A percentile compares a stretch with the other conserved stretches of the same genome.
phyloP scores from a whole-genome alignment of 768 basidiomycete species.

The Coprinopsis sp. region DNA sequence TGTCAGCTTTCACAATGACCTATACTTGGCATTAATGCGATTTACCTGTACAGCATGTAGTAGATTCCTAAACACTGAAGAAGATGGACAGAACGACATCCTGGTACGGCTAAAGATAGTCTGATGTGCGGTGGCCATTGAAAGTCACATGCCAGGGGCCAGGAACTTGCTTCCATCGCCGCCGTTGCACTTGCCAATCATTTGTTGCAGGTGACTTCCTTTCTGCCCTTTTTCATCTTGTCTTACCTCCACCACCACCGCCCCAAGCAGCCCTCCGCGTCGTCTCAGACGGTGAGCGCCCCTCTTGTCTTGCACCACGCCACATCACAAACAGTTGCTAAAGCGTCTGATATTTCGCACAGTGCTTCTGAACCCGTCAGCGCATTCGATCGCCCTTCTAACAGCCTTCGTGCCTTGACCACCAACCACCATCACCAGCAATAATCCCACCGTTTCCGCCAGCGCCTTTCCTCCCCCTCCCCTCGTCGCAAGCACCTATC shows the following conservation, averaged over 20 bases:
- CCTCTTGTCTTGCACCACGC: background rate
- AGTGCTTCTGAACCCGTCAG: constrained; percentile 2
- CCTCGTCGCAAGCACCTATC: too few species aligned
- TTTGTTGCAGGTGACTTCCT: too few species aligned
- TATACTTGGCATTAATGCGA: too few species aligned
- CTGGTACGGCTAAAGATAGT: constrained; percentile 2
- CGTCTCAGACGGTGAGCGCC: constrained; percentile 6
- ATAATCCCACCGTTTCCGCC: constrained; percentile 2
- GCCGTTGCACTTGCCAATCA: background rate
- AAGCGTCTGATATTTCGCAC: background rate
- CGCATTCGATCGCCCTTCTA: constrained; percentile 3
- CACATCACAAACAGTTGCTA: constrained; percentile 1
- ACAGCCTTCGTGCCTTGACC: too few species aligned
- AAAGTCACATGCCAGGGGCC: too few species aligned
- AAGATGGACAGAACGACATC: background rate
- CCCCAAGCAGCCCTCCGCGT: background rate
- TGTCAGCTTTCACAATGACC: too few species aligned
- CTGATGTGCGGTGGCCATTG: constrained; percentile 10
- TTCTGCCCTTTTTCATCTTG: background rate
- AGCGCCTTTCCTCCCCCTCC: constrained; percentile 1
- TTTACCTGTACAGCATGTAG: too few species aligned
- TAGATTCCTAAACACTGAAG: too few species aligned
- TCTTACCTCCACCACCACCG: background rate
- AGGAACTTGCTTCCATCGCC: constrained; percentile 22
- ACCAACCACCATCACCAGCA: constrained; percentile 14